Evolutionary conservation across 2,329 filamentous ascomycete genomes (phyloP).

Genomic region (Aureobasidium sp.): DNA sequence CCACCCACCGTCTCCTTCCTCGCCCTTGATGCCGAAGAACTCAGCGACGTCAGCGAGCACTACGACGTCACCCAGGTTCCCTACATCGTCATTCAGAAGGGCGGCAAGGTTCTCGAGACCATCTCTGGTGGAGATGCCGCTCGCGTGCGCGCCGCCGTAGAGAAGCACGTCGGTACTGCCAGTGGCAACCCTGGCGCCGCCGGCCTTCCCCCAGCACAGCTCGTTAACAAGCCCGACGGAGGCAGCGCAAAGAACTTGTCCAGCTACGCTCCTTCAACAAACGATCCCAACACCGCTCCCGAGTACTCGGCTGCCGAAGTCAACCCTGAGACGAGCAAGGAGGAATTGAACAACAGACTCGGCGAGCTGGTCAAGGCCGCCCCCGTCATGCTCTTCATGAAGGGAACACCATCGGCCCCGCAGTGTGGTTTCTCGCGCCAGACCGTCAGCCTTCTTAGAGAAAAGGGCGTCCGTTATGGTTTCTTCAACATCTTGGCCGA

Average conservation of each 20-base stretch:
- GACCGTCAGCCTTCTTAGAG: constrained; percentile 75
- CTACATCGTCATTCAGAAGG: constrained; percentile 75
- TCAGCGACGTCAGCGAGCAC: constrained; percentile 81
- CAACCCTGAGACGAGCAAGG: constrained; percentile 51
- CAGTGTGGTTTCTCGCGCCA: constrained; percentile 93
- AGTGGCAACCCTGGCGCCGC: constrained; percentile 26
- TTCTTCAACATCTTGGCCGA: constrained; percentile 99
- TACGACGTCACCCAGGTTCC: constrained; percentile 95
- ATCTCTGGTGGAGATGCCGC: constrained; percentile 84
- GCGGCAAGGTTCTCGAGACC: constrained; percentile 68
- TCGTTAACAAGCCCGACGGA: constrained; percentile 34
- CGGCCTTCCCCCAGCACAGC: constrained; percentile 34
- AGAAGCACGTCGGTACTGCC: constrained; percentile 59
- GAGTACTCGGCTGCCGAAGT: constrained; percentile 34
- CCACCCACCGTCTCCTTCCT: constrained; percentile 71
- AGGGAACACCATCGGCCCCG: constrained; percentile 76
- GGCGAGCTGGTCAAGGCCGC: constrained; percentile 85
- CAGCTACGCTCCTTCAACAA: constrained; percentile 34
- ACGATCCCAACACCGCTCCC: constrained; percentile 39
- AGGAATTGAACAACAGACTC: constrained; percentile 76
- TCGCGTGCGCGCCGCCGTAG: constrained; percentile 77
- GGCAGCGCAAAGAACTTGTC: constrained; percentile 32
- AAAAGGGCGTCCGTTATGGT: constrained; percentile 88
- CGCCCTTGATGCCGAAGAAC: constrained; percentile 86
- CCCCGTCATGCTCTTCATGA: constrained; percentile 98